These are phyloP conservation scores for Colletotrichum lupini DNA, from an alignment of 2,329 filamentous ascomycete species.

Conservation along the genomic window DNA sequence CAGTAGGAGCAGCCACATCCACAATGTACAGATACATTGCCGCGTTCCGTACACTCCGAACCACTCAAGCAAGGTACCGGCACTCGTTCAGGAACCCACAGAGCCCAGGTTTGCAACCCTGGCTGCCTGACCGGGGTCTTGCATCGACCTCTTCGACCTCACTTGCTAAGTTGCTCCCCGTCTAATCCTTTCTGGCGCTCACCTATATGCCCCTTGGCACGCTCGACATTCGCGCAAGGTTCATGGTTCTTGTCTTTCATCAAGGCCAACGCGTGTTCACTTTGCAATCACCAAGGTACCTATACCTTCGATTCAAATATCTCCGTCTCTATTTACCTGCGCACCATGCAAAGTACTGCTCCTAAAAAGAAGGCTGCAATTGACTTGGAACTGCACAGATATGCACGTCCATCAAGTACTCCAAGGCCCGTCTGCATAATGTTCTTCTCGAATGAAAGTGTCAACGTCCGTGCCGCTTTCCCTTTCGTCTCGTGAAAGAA, in stretches of 20 bases:
- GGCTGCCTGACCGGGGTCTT: conserved; percentile 13
- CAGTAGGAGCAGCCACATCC: neutral
- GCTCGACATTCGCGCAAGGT: conserved; percentile 12
- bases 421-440: conserved; percentile 3
- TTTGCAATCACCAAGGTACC: conserved; percentile 7
- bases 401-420: neutral
- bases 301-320: conserved; percentile 4
- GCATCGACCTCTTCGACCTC: conserved; percentile 24
- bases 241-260: conserved; percentile 20
- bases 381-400: neutral
- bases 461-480: conserved; percentile 2
- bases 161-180: conserved; percentile 24
- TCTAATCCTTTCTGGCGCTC: conserved; percentile 4
- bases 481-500: conserved; percentile 3
- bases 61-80: conserved; percentile 34
- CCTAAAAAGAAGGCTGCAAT: neutral
- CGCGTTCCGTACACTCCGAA: conserved; percentile 25
- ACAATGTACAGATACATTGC: conserved; percentile 20
- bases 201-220: conserved; percentile 12
- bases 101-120: conserved; percentile 28
- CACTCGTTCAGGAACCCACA: conserved; percentile 34
- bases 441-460: conserved; percentile 7
- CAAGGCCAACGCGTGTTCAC: conserved; percentile 17
- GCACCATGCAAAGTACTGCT: neutral
- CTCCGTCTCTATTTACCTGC: neutral